Conservation (phyloP, 305 asterid genomes). For the Fraxinus paxiana region DNA sequence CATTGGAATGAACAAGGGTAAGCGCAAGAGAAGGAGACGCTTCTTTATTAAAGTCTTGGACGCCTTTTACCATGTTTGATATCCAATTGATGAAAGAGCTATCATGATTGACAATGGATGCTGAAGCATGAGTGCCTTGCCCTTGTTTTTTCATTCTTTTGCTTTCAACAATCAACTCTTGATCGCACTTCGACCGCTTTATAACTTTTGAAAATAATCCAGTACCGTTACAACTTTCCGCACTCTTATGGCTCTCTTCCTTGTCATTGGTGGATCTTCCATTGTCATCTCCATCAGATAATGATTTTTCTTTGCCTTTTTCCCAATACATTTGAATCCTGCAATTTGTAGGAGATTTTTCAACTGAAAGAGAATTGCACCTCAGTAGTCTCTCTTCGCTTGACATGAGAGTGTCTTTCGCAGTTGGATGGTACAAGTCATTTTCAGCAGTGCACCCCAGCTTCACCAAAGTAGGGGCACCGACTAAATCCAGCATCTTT, state of each 20-base stretch:
- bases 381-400: slow-evolving; percentile 19
- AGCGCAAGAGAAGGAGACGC: slow-evolving; percentile 36
- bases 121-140: slow-evolving; percentile 31
- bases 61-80: slow-evolving; percentile 70
- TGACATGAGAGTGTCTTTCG: slow-evolving; percentile 19
- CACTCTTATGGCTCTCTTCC: slow-evolving; percentile 52
- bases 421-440: slow-evolving; percentile 25
- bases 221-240: slow-evolving; percentile 68
- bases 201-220: slow-evolving; percentile 36
- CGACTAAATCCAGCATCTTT: not conserved
- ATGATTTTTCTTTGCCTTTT: slow-evolving; percentile 54
- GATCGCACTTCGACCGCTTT: slow-evolving; percentile 33
- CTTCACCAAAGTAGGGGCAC: slow-evolving; percentile 16
- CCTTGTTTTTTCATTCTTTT: slow-evolving; percentile 44
- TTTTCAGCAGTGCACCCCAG: slow-evolving; percentile 52
- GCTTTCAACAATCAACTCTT: slow-evolving; percentile 31
- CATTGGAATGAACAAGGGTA: slow-evolving; percentile 31
- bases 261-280: slow-evolving; percentile 34
- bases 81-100: slow-evolving; percentile 82
- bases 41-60: slow-evolving; percentile 35
- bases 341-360: slow-evolving; percentile 33
- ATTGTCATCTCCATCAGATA: slow-evolving; percentile 32
- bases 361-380: slow-evolving; percentile 25
- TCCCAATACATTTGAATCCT: slow-evolving; percentile 27
- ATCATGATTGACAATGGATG: slow-evolving; percentile 25